Base-by-base conservation (phyloP, 2,329 filamentous ascomycete species). In the Cercospora brassicicola region DNA sequence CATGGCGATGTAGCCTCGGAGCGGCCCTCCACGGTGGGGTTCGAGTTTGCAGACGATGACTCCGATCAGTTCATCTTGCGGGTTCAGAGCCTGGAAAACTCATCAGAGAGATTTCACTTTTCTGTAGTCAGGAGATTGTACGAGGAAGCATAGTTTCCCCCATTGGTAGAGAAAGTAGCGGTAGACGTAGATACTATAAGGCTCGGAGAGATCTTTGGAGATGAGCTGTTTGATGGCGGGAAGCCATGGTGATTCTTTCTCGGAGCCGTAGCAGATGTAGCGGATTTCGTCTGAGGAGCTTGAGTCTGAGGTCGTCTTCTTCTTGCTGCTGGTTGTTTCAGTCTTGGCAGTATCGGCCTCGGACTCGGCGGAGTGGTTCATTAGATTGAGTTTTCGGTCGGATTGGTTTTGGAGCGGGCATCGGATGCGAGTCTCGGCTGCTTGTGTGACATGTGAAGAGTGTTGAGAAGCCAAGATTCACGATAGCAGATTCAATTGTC, bases 121-220 rank as follows among this genome's bases (percentile, higher is more conserved):
- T 18, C 20, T 31, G 53, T 56, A n/a, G 2, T 15, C 8, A 11
- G 31, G 53, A 53, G 9, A 53, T 64, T 74, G 45, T 82, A 94
- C 93, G 89, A 98, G 92, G 81, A 93, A 98, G 81, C 95, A 99
- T n/a, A 99, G 83, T 77, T 98, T 91, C 4, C 92, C 91, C 95
- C 95, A 99, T 86, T 98, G 93, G 78, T 96, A 97, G 18, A 99
- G 84, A 76, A 99, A 99, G 80, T 99, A 99, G 33, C 95, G 89
- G 80, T 98, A 99, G 67, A 99, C 95, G 82, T 99, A 99, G 78
- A 99, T 98, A 81, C 94, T 98, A 80, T 99, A 99, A 1, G 95
- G 95, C 80, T 99, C 95, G 74, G 94, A 98, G 60, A 99, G 86
- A 78, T 98, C 95, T 76, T 94, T 96, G 55, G 94, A 95, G 76